Evolutionary conservation across 2,329 filamentous ascomycete species (phyloP).

Genomic region (Penicillium sp.): DNA sequence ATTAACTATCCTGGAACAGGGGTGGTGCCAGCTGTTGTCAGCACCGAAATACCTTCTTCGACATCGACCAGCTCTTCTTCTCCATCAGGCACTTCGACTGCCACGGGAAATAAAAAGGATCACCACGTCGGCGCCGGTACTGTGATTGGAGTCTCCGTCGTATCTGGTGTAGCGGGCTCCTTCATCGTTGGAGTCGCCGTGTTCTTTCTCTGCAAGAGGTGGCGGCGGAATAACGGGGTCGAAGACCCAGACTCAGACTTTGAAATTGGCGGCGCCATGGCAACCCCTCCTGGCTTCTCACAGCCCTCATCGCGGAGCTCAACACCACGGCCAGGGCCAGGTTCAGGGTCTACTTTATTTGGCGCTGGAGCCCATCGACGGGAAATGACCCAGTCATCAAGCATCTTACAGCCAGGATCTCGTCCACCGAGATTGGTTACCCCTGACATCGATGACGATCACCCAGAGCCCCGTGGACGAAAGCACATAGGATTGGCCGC

Average conservation of each 20-base stretch:
- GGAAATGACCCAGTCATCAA: slow-evolving; percentile 18
- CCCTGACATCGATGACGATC: not conserved
- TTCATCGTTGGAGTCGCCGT: slow-evolving; percentile 33
- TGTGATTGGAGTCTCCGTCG: slow-evolving; percentile 37
- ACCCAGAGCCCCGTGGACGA: not conserved
- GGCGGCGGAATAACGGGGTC: slow-evolving; percentile 23
- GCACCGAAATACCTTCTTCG: slow-evolving; percentile 1
- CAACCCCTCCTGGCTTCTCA: slow-evolving; percentile 34
- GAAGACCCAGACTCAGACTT: slow-evolving; percentile 28
- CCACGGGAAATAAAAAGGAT: not conserved
- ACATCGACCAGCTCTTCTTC: slow-evolving; percentile 7
- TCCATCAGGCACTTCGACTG: not conserved
- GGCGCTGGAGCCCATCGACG: slow-evolving; percentile 6
- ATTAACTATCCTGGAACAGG: slow-evolving; percentile 15
- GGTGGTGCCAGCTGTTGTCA: slow-evolving; percentile 1
- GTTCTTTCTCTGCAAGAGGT: slow-evolving; percentile 30
- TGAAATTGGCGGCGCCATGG: slow-evolving; percentile 40
- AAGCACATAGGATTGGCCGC: slow-evolving; percentile 20
- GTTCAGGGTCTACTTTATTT: slow-evolving; percentile 6
- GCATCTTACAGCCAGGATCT: slow-evolving; percentile 7
- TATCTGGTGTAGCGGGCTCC: slow-evolving; percentile 33
- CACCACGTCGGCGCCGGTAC: slow-evolving; percentile 25
- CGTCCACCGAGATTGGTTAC: slow-evolving; percentile 21
- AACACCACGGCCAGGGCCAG: slow-evolving; percentile 12
- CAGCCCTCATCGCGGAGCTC: slow-evolving; percentile 23